Base-by-base conservation (phyloP, 306 rosid species). In the Ziziphus jujuba region DNA sequence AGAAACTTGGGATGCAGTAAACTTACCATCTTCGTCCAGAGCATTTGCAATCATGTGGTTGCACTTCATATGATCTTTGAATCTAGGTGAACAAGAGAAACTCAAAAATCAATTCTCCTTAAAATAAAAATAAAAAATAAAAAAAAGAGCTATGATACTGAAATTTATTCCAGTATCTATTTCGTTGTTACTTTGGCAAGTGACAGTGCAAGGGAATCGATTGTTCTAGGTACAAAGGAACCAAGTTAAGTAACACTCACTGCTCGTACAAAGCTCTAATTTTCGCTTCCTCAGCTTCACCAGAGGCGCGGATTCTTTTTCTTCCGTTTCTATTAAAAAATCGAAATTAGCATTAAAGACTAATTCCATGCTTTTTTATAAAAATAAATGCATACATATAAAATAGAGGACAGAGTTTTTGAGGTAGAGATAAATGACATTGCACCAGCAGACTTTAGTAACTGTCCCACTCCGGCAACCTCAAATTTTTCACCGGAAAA, bases 1-100 rank as follows among this genome's bases (percentile, higher is more conserved):
- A 74, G 88, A 85, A 78, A 92, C 86, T 75, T 84, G 93, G 6
- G 84, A 72, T 80, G 98, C 77, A 43, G 88, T 84, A 74, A 85
- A 77, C 74, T 92, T 82, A 49, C 74, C 80, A 65, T 80, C 87
- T 22, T 50, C 80, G 66, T 81, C 95, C 81, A 87, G 78, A 69
- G 89, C 89, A 72, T 79, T 87, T 65, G 98, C 96, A 81, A 92
- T 89, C 98, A 87, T 85, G 73, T 72, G 80, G 75, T 85, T 87
- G 75, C 97, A 92, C 73, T 88, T 85, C 77, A 72, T 81, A 54
- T 92, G 89, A 67, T 82, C 96, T 77, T 92, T 92, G 72, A 89
- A 92, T 78, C 98, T 71, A 17, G 71, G 56, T 49, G 5, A 49
- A 21, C 69, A 40, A 60, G 68, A 22, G 60, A 21, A 21, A 13